These are phyloP conservation scores for Centrapalus pauciflorus DNA, from an alignment of 129 eudicot species.

Conservation along the genomic window DNA sequence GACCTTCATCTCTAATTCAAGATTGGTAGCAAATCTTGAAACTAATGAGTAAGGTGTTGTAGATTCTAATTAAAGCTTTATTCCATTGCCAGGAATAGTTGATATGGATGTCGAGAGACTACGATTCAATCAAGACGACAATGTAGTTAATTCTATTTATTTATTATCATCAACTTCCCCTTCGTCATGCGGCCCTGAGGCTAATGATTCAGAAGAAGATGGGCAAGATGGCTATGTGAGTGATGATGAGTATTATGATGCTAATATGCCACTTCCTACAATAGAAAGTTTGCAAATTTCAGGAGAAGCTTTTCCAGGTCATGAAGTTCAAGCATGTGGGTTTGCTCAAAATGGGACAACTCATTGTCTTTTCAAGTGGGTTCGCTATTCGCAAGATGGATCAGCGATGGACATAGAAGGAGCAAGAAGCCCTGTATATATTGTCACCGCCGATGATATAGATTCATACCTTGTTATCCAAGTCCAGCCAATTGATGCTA, in stretches of 20 bases:
- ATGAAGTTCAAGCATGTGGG: conserved; percentile 14
- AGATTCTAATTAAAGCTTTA: no score
- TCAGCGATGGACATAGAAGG: conserved; percentile 17
- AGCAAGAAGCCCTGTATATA: conserved; percentile 13
- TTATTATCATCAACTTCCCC: no score
- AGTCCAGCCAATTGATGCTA: conserved; percentile 19
- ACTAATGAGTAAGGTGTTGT: no score
- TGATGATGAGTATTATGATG: no score
- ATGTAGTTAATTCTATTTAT: no score
- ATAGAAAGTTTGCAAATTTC: conserved; percentile 20
- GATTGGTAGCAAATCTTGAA: no score
- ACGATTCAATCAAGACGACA: no score
- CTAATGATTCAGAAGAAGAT: no score
- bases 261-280: background rate
- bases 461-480: conserved; percentile 18
- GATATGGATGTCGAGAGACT: no score
- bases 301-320: conserved; percentile 28
- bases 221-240: background rate
- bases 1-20: no score
- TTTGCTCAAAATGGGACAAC: conserved; percentile 22
- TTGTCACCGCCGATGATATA: conserved; percentile 3
- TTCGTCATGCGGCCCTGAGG: no score
- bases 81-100: no score
- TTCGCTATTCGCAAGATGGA: conserved; percentile 23
- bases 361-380: conserved; percentile 25